Percentiles rank a stretch among this genome's conserved stretches.
Evolutionary conservation across 768 basidiomycete genomes (phyloP).

Genomic region (Psilocybe cubensis): DNA sequence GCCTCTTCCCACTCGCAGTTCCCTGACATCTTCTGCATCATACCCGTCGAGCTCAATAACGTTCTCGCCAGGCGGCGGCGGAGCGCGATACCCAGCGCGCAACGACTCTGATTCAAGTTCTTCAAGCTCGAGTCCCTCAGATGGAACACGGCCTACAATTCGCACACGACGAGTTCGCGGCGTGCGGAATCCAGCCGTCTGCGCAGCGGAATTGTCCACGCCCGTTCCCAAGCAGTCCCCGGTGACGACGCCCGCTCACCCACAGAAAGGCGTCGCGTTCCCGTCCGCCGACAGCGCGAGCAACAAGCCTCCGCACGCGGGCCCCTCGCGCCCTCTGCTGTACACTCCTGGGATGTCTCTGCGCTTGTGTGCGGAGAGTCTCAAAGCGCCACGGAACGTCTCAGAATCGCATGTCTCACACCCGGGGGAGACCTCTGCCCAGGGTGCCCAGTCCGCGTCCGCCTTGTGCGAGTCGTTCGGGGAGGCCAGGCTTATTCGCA

Average conservation of each 20-base stretch:
- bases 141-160: slow-evolving; percentile 36
- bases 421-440: slow-evolving; percentile 22
- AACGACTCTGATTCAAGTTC: slow-evolving; percentile 41
- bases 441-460: slow-evolving; percentile 24
- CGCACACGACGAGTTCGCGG: slow-evolving; percentile 41
- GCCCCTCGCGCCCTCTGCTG: slow-evolving; percentile 33
- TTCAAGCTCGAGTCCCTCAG: slow-evolving; percentile 36
- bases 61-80: slow-evolving; percentile 22
- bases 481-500: slow-evolving; percentile 64
- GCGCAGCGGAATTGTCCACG: slow-evolving; percentile 43
- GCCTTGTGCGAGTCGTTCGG: slow-evolving; percentile 28
- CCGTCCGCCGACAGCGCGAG: slow-evolving; percentile 8
- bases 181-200: slow-evolving; percentile 22
- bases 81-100: slow-evolving; percentile 18
- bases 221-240: slow-evolving; percentile 38
- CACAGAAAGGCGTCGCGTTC: slow-evolving; percentile 27
- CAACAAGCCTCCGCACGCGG: slow-evolving; percentile 4
- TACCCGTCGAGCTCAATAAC: slow-evolving; percentile 15
- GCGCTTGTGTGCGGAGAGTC: slow-evolving; percentile 30
- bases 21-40: slow-evolving; percentile 22
- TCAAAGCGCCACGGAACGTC: slow-evolving; percentile 25
- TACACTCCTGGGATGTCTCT: slow-evolving; percentile 45
- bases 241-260: background rate
- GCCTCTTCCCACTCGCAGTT: slow-evolving; percentile 16
- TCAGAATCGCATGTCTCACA: slow-evolving; percentile 35